phyloP scores from a whole-genome alignment of 257 asterid species.

The Nicotiana undulata region DNA sequence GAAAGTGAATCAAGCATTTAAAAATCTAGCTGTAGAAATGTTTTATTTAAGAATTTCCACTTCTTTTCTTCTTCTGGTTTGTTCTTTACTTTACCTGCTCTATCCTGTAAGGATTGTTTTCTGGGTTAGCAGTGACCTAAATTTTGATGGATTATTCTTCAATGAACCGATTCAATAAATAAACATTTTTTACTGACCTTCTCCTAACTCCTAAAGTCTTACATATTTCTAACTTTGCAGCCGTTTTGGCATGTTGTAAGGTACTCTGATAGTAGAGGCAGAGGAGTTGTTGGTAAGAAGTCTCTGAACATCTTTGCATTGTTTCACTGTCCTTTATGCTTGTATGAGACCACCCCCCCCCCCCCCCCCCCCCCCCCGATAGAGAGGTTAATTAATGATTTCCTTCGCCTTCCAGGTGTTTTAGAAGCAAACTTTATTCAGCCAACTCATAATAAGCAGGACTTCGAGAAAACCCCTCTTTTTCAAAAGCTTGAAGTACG shows the following conservation, averaged over 20 bases:
- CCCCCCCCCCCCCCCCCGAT: background rate
- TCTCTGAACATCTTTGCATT: slow-evolving; percentile 9
- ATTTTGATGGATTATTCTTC: background rate
- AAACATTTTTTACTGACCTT: background rate
- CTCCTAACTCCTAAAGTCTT: background rate
- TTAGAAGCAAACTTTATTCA: slow-evolving; percentile 83
- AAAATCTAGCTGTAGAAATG: background rate
- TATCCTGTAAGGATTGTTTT: background rate
- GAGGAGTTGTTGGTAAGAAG: slow-evolving; percentile 93
- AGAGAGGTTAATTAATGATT: slow-evolving; percentile 5
- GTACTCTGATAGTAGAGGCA: slow-evolving; percentile 64
- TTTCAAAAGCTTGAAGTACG: slow-evolving; percentile 92
- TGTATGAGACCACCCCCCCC: background rate
- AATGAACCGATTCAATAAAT: background rate
- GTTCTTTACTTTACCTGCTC: background rate
- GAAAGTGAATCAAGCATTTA: background rate
- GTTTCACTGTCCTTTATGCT: background rate
- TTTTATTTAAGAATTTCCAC: background rate
- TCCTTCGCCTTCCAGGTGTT: slow-evolving; percentile 44
- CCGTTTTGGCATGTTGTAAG: slow-evolving; percentile 95
- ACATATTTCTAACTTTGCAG: slow-evolving; percentile 38
- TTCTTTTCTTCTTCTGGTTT: background rate
- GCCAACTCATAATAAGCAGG: slow-evolving; percentile 94
- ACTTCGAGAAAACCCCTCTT: slow-evolving; percentile 82
- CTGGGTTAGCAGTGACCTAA: background rate